Conservation (phyloP, 306 rosid species). For the Quercus variabilis region DNA sequence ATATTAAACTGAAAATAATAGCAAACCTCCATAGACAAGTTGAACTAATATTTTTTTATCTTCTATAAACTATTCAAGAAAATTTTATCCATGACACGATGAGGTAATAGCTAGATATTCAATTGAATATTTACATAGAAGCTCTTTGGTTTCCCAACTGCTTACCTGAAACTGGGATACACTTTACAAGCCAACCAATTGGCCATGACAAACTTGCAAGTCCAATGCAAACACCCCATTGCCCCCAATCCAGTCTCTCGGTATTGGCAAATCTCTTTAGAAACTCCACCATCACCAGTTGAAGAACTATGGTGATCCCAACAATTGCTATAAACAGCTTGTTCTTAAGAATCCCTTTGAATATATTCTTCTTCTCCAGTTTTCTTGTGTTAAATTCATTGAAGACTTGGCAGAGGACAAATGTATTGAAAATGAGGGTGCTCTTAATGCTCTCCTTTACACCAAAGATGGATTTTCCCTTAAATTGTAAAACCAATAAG, state of each 20-base stretch:
- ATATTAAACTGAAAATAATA: no score
- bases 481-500: slow-evolving; percentile 16
- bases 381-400: slow-evolving; percentile 27
- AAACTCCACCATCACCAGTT: slow-evolving; percentile 24
- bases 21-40: no score
- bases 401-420: slow-evolving; percentile 24
- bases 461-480: slow-evolving; percentile 19
- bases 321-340: slow-evolving; percentile 24
- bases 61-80: no score
- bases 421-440: slow-evolving; percentile 25
- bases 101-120: no score
- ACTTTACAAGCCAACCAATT: slow-evolving; percentile 24
- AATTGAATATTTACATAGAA: background rate
- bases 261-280: slow-evolving; percentile 25
- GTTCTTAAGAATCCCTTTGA: slow-evolving; percentile 12
- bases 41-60: no score
- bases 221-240: slow-evolving; percentile 24
- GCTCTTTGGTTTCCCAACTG: background rate
- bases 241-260: slow-evolving; percentile 20
- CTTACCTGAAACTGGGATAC: slow-evolving; percentile 10
- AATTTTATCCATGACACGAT: no score
- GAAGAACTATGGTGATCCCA: slow-evolving; percentile 19
- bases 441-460: slow-evolving; percentile 14
- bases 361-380: slow-evolving; percentile 27
- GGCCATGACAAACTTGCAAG: slow-evolving; percentile 30